Conservation (phyloP, 192 early-diverging fungal genomes). For the Diversispora epigaea region DNA sequence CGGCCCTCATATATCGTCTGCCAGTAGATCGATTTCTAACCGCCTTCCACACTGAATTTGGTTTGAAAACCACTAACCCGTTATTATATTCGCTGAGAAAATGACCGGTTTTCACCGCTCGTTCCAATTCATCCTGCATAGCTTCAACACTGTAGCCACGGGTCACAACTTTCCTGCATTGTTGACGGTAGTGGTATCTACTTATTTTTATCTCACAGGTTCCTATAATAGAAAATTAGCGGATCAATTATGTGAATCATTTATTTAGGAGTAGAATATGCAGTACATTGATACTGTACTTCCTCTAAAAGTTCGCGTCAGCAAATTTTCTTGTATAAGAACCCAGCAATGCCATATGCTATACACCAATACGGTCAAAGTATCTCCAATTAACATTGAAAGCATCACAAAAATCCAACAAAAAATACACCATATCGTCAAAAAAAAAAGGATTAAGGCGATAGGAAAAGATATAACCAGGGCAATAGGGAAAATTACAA, state of each 20-base stretch:
- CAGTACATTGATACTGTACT: constrained; percentile 28
- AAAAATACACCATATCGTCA: constrained; percentile 8
- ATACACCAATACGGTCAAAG: constrained; percentile 11
- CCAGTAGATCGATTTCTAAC: not conserved
- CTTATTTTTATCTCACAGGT: constrained; percentile 10
- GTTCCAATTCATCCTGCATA: not conserved
- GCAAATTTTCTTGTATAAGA: constrained; percentile 20
- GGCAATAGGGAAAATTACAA: too few species aligned
- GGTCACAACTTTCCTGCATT: not conserved
- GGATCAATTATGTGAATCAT: not conserved
- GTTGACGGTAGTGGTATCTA: constrained; percentile 13
- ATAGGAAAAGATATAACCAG: too few species aligned
- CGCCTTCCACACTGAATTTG: constrained; percentile 17
- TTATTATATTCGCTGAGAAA: constrained; percentile 17
- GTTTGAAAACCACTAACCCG: constrained; percentile 10
- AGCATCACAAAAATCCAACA: constrained; percentile 18
- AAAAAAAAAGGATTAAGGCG: not conserved
- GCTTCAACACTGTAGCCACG: not conserved
- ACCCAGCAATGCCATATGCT: not conserved
- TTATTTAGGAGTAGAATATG: constrained; percentile 21
- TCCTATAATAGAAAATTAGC: constrained; percentile 20
- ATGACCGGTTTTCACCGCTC: not conserved
- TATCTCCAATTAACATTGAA: constrained; percentile 16
- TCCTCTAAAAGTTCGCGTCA: constrained; percentile 9
- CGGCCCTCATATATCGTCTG: not conserved